phyloP scores from a whole-genome alignment of 495 filamentous ascomycete species.

The Penicillium waksmanii region DNA sequence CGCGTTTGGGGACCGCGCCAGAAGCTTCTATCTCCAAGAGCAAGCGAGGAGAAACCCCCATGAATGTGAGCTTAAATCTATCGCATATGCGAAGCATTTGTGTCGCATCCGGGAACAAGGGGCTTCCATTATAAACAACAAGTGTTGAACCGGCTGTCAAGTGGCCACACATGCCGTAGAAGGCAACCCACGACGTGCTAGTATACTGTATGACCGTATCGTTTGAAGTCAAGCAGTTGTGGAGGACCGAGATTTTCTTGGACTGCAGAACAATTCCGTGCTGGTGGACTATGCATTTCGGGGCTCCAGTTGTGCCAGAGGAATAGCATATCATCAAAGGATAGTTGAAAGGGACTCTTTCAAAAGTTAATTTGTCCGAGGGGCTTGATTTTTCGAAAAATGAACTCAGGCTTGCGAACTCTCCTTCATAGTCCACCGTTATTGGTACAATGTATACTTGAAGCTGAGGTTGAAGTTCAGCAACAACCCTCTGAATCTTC shows the following conservation, averaged over 20 bases:
- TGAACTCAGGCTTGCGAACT: neutral
- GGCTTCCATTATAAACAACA: neutral
- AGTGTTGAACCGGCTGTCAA: conserved; percentile 1
- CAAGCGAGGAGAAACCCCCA: neutral
- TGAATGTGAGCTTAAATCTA: neutral
- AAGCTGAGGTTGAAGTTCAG: neutral
- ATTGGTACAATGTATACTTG: conserved; percentile 1
- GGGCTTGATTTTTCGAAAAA: neutral
- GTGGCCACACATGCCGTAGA: conserved; percentile 1
- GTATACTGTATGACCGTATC: conserved; percentile 1
- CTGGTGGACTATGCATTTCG: neutral
- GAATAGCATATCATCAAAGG: conserved; percentile 3
- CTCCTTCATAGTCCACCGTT: neutral
- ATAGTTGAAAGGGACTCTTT: neutral
- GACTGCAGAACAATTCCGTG: neutral
- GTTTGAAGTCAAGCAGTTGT: neutral
- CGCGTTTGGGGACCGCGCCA: neutral
- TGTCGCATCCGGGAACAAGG: neutral
- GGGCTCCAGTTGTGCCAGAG: conserved; percentile 1
- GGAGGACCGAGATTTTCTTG: neutral
- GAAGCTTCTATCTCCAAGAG: neutral
- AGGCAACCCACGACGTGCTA: neutral
- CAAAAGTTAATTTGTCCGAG: neutral
- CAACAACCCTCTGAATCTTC: neutral
- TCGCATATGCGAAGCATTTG: conserved; percentile 4